A percentile compares a stretch with the other conserved stretches of the same genome.
These are phyloP conservation scores for Suillus cothurnatus DNA, from an alignment of 768 basidiomycete species.

Conservation along the genomic window DNA sequence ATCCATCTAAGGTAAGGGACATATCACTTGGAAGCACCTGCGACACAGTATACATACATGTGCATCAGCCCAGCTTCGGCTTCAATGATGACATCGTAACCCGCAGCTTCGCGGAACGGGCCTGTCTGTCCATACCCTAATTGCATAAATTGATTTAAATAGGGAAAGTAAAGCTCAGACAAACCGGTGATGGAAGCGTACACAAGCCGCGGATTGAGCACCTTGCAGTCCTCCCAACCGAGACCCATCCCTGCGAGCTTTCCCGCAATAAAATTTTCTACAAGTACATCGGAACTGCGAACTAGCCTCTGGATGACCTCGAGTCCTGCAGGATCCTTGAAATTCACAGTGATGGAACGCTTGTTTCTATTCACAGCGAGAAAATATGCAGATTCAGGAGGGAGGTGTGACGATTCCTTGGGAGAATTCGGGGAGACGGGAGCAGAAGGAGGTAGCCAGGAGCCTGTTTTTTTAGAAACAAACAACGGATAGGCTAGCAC, in stretches of 20 bases:
- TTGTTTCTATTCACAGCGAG: constrained; percentile 88
- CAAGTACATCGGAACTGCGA: constrained; percentile 76
- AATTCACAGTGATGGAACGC: constrained; percentile 85
- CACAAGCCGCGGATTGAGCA: constrained; percentile 78
- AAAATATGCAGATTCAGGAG: constrained; percentile 93
- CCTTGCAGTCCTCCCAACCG: constrained; percentile 79
- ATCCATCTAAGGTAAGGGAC: constrained; percentile 15
- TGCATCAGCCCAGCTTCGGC: constrained; percentile 95
- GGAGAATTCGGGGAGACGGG: constrained; percentile 51
- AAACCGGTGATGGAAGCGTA: constrained; percentile 89
- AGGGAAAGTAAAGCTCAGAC: constrained; percentile 17
- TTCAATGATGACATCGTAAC: constrained; percentile 87
- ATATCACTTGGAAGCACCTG: constrained; percentile 15
- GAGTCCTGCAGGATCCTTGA: constrained; percentile 78
- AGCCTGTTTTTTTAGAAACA: constrained; percentile 44
- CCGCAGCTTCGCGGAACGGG: constrained; percentile 79
- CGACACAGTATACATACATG: constrained; percentile 54
- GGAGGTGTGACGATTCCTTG: constrained; percentile 59
- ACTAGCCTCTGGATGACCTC: constrained; percentile 75
- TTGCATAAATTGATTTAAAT: constrained; percentile 7
- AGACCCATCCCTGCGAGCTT: constrained; percentile 86
- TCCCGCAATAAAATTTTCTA: constrained; percentile 87
- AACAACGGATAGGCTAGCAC: constrained; percentile 13
- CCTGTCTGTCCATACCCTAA: constrained; percentile 87
- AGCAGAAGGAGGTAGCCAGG: constrained; percentile 67